Percentiles rank a stretch among this genome's conserved stretches.
phyloP scores from a whole-genome alignment of 2,329 filamentous ascomycete species.

The Phoma herbarum region DNA sequence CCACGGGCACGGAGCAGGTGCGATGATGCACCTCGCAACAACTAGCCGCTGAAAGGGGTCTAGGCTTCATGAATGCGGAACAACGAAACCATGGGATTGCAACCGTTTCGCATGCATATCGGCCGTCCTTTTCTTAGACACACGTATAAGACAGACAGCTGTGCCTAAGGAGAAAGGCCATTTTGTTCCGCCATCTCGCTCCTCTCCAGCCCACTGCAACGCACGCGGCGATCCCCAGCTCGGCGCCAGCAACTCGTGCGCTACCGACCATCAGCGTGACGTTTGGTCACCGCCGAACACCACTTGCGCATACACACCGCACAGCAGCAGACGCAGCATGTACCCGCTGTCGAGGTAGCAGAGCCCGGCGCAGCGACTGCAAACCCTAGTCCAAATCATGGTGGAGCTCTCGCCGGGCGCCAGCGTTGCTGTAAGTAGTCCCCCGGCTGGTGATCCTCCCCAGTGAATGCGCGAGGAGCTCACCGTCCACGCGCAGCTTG shows the following conservation, averaged over 20 bases:
- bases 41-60: constrained; percentile 14
- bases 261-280: constrained; percentile 39
- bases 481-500: constrained; percentile 67
- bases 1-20: constrained; percentile 34
- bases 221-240: constrained; percentile 40
- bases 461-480: constrained; percentile 14
- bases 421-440: constrained; percentile 53
- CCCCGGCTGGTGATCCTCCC: not conserved
- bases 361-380: constrained; percentile 32
- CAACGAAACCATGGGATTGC: constrained; percentile 17
- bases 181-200: not conserved
- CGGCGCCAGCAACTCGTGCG: constrained; percentile 33
- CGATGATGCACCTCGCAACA: constrained; percentile 22
- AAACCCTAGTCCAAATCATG: constrained; percentile 37
- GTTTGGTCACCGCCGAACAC: constrained; percentile 27
- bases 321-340: constrained; percentile 38
- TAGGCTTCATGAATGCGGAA: constrained; percentile 19
- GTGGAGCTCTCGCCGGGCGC: constrained; percentile 54
- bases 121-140: constrained; percentile 7
- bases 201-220: constrained; percentile 15
- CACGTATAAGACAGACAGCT: constrained; percentile 1
- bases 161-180: not conserved
- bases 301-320: constrained; percentile 14
- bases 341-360: constrained; percentile 43
- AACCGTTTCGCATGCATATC: constrained; percentile 13